These are phyloP conservation scores for Coniochaeta hoffmannii DNA, from an alignment of 2,329 filamentous ascomycete species.

Conservation along the genomic window DNA sequence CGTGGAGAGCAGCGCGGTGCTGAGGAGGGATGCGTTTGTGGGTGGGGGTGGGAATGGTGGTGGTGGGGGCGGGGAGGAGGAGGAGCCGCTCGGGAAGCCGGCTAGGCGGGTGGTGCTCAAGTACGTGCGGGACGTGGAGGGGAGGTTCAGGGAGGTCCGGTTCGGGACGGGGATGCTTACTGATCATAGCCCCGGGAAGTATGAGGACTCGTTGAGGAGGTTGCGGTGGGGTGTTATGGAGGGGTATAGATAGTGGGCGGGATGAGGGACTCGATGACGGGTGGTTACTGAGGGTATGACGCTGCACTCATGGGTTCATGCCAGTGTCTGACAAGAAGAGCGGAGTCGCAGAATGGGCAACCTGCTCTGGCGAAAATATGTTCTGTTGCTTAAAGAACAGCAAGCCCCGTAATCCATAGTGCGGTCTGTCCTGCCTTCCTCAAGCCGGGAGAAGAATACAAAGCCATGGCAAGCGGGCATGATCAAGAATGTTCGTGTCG, in stretches of 20 bases:
- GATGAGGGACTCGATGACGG: neutral
- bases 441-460: too few species aligned
- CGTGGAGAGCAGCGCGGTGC: conserved; percentile 59
- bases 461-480: too few species aligned
- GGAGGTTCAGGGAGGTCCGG: conserved; percentile 59
- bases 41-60: conserved; percentile 20
- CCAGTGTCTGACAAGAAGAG: too few species aligned
- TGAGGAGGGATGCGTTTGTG: conserved; percentile 59
- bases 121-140: conserved; percentile 65
- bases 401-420: too few species aligned
- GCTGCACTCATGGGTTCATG: too few species aligned
- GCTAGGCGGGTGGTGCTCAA: conserved; percentile 63
- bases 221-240: conserved; percentile 42
- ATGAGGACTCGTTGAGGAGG: conserved; percentile 61
- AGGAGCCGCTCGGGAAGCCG: conserved; percentile 31
- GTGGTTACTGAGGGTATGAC: too few species aligned
- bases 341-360: too few species aligned
- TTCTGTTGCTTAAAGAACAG: too few species aligned
- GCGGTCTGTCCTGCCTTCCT: too few species aligned
- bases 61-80: conserved; percentile 5
- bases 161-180: conserved; percentile 69
- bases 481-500: too few species aligned
- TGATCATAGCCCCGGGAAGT: conserved; percentile 68
- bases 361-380: too few species aligned
- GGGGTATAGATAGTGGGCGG: neutral